Evolutionary conservation across 176 grass and related monocot species (phyloP), one percentile per base, ranked within the genome.

Genomic region (Oryza glumipatula): DNA sequence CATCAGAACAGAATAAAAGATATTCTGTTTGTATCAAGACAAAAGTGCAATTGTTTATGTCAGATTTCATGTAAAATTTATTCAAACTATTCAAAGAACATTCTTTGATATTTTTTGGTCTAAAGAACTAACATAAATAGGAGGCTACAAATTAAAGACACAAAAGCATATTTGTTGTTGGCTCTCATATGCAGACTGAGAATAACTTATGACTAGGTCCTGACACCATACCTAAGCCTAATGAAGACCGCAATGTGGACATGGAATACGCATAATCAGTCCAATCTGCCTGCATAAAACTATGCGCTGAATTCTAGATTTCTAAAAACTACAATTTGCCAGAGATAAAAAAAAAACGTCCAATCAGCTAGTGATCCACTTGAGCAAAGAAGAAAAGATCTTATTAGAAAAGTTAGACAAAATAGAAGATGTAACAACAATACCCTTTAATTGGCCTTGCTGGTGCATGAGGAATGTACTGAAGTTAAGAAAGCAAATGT

Each of bases 91-190:
- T 73, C 39, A 38, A 33, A 48, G 79, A 73, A 82, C 33, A 87
- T 80, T 65, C 64, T 72, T 67, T 33, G 23, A 71, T 66, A 76
- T 83, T 22, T 68, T 43, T 84, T 84, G 76, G 85, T 76, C 76
- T 80, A 91, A 90, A 80, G 70, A 91, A 76, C 85, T 70, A 74
- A n/a, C 9, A 65, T 72, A 30, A 23, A 91, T 84, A 87, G 65
- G 76, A 91, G 85, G 89, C 80, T 83, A 87, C 49, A 71, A 87
- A 80, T 76, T 87, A 87, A 87, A 87, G 89, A 52, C 17, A 76
- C 23, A 76, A 74, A 82, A 80, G 80, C 80, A 87, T 78, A 86
- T 65, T 7, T 70, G 41, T 75, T 70, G 39, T 69, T 78, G 65
- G 78, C 56, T 60, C 21, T 77, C 23, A 16, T 82, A 45, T 78